A percentile compares a stretch with the other conserved stretches of the same genome.
phyloP scores from a whole-genome alignment of 1,284 basidiomycete species.

The Meira miltonrushii region DNA sequence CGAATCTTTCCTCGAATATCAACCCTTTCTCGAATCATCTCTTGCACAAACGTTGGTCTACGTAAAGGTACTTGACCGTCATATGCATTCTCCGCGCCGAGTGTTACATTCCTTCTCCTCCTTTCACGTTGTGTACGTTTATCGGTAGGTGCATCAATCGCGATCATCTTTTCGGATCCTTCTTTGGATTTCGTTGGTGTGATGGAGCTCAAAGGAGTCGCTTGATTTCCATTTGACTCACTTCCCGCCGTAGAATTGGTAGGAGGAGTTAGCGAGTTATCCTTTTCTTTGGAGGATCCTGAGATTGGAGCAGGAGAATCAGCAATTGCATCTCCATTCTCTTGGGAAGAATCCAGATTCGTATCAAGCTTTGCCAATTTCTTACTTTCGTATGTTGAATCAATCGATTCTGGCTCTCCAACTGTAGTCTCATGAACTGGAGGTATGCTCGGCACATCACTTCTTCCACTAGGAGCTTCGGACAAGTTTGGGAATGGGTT shows the following conservation, averaged over 20 bases:
- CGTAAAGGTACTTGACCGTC: slow-evolving; percentile 43
- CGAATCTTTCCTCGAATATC: slow-evolving; percentile 71
- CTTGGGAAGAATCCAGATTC: not conserved
- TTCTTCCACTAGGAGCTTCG: not conserved
- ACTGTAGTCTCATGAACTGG: slow-evolving; percentile 1
- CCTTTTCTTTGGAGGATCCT: too few species aligned
- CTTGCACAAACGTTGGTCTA: slow-evolving; percentile 40
- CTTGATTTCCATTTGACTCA: not conserved
- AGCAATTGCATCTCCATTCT: not conserved
- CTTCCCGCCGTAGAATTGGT: too few species aligned
- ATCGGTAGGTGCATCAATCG: slow-evolving; percentile 7
- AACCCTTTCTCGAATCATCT: slow-evolving; percentile 82
- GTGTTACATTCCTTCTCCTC: slow-evolving; percentile 15
- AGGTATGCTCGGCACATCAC: not conserved
- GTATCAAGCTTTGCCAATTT: not conserved
- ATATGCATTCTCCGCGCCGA: slow-evolving; percentile 34
- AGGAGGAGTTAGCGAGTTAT: too few species aligned
- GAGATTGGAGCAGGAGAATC: not conserved
- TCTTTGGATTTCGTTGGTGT: too few species aligned
- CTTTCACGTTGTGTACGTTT: not conserved
- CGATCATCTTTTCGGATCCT: not conserved
- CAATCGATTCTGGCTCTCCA: not conserved
- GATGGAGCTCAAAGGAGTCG: not conserved
- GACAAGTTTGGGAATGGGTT: slow-evolving; percentile 24
- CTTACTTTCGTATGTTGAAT: not conserved